Evolutionary conservation across 306 rosid species (phyloP).

Genomic region (Acacia melanoxylon): DNA sequence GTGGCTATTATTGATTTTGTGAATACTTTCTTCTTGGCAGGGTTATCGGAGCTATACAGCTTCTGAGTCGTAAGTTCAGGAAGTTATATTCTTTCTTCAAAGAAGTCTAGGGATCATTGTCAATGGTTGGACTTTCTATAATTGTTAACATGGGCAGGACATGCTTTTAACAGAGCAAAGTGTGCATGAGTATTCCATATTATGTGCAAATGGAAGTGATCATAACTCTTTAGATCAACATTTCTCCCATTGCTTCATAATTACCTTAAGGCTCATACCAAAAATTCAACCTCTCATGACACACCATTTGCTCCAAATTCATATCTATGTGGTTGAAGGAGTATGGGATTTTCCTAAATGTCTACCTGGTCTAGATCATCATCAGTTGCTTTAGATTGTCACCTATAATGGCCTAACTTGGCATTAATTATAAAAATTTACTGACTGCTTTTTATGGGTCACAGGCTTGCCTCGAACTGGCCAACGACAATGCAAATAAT

Average conservation of each 20-base stretch:
- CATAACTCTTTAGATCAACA: background rate
- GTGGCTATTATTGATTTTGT: slow-evolving; percentile 28
- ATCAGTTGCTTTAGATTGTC: slow-evolving; percentile 8
- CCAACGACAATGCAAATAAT: slow-evolving; percentile 88
- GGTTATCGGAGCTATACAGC: slow-evolving; percentile 90
- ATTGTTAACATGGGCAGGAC: background rate
- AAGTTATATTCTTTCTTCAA: slow-evolving; percentile 26
- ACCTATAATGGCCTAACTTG: slow-evolving; percentile 20
- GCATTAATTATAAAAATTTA: slow-evolving; percentile 13
- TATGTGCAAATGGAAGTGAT: background rate
- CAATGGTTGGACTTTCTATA: slow-evolving; percentile 19
- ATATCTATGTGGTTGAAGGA: background rate
- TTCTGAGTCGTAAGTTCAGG: slow-evolving; percentile 79
- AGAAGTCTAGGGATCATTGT: slow-evolving; percentile 10
- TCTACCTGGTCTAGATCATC: background rate
- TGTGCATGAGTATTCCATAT: slow-evolving; percentile 5
- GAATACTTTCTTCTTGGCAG: slow-evolving; percentile 48
- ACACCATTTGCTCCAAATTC: background rate
- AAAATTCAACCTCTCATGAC: background rate
- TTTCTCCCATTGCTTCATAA: too few relatives aligned
- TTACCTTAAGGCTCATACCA: too few relatives aligned
- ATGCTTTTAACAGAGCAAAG: background rate
- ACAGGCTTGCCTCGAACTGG: slow-evolving; percentile 99
- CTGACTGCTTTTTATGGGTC: slow-evolving; percentile 35
- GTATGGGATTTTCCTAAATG: background rate